These are phyloP conservation scores for Periconia sp. DNA, from an alignment of 2,329 filamentous ascomycete genomes.

Conservation along the genomic window DNA sequence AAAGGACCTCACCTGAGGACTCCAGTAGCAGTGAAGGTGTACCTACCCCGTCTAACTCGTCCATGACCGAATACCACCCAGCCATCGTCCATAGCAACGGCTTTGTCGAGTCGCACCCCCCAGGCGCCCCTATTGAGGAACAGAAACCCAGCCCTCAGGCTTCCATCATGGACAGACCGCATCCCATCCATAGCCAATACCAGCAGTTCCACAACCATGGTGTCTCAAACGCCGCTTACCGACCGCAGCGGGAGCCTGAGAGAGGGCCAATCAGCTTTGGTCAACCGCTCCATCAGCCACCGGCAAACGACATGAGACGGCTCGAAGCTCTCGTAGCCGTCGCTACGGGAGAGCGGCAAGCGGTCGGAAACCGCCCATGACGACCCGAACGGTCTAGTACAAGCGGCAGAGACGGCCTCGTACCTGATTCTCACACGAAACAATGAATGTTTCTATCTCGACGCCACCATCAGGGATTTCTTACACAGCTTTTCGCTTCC, in stretches of 20 bases:
- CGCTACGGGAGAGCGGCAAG: slow-evolving; percentile 62
- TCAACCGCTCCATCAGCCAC: slow-evolving; percentile 43
- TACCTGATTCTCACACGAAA: neutral
- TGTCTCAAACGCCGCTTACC: slow-evolving; percentile 32
- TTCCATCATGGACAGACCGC: slow-evolving; percentile 45
- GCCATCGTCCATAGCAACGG: slow-evolving; percentile 60
- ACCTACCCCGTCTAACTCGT: slow-evolving; percentile 58
- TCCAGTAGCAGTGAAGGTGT: slow-evolving; percentile 62
- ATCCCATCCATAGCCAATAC: slow-evolving; percentile 38
- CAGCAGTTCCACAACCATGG: slow-evolving; percentile 38
- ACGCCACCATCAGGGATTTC: neutral
- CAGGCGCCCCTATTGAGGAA: slow-evolving; percentile 47
- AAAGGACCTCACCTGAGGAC: slow-evolving; percentile 61
- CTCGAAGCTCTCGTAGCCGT: slow-evolving; percentile 70
- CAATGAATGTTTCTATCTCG: neutral
- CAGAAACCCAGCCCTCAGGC: slow-evolving; percentile 41
- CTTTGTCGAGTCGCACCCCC: slow-evolving; percentile 52
- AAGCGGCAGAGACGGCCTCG: neutral
- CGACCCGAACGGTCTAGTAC: no score
- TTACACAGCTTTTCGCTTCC: slow-evolving; percentile 3
- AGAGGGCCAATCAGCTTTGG: slow-evolving; percentile 35
- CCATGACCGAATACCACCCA: slow-evolving; percentile 58
- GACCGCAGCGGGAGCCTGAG: slow-evolving; percentile 38
- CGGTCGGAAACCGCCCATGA: slow-evolving; percentile 36
- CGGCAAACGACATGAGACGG: slow-evolving; percentile 58